These are phyloP conservation scores for Pyrus betulifolia DNA, from an alignment of 306 rosid genomes.

Conservation along the genomic window DNA sequence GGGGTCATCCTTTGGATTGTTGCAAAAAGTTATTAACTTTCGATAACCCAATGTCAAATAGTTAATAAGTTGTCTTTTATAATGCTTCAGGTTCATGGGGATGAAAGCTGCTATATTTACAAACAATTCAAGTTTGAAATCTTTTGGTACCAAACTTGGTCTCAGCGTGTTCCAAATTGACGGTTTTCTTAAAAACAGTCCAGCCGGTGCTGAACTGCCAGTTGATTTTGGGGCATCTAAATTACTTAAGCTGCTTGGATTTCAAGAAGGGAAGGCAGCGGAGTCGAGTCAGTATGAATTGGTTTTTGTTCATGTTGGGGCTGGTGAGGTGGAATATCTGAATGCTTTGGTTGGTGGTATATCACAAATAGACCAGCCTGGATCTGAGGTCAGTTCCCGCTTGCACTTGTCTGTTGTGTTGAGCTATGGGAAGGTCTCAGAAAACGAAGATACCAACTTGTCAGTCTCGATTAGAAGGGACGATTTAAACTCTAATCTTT, in stretches of 20 bases:
- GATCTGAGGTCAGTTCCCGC: conserved; percentile 57
- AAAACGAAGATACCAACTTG: conserved; percentile 35
- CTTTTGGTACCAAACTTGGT: conserved; percentile 61
- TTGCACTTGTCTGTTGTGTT: conserved; percentile 73
- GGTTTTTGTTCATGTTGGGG: conserved; percentile 68
- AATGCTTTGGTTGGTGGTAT: conserved; percentile 67
- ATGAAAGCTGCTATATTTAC: conserved; percentile 79
- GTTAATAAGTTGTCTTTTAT: conserved; percentile 8
- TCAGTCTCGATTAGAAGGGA: conserved; percentile 31
- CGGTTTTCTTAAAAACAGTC: conserved; percentile 22
- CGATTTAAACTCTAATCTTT: conserved; percentile 37
- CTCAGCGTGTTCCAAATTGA: conserved; percentile 36
- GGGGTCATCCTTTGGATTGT: no score
- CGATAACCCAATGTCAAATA: not conserved
- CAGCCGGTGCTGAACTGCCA: conserved; percentile 10
- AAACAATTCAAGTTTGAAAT: conserved; percentile 51
- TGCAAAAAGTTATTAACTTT: not conserved
- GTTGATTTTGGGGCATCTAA: conserved; percentile 31
- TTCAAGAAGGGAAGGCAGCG: conserved; percentile 53
- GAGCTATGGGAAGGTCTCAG: conserved; percentile 63
- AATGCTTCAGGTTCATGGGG: conserved; percentile 80
- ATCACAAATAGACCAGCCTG: conserved; percentile 41
- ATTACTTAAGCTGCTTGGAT: conserved; percentile 71
- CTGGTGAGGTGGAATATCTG: conserved; percentile 50
- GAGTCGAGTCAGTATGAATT: conserved; percentile 57